phyloP scores from a whole-genome alignment of 1,139 yeast species.

The Suhomyces bribrorum region DNA sequence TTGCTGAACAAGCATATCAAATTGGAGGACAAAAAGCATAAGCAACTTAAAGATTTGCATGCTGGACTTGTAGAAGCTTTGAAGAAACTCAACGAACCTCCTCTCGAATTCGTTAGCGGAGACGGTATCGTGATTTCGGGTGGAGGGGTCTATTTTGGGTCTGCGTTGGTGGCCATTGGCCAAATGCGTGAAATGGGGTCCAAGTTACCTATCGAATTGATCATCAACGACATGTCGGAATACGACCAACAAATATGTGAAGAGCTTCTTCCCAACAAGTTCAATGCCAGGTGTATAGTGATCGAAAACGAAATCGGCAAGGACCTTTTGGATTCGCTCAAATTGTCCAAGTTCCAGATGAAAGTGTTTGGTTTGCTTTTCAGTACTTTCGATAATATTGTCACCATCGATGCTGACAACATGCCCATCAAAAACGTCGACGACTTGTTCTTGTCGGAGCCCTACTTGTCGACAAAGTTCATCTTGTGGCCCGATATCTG shows the following conservation, averaged over 20 bases:
- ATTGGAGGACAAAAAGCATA: conserved; percentile 22
- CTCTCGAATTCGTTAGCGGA: conserved; percentile 28
- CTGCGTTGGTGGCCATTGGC: conserved; percentile 32
- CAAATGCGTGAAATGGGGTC: conserved; percentile 39
- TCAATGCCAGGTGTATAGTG: conserved; percentile 35
- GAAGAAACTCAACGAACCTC: conserved; percentile 28
- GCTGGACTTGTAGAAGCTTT: conserved; percentile 27
- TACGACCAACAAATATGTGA: conserved; percentile 34
- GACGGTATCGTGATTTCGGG: conserved; percentile 40
- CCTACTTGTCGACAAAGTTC: conserved; percentile 31
- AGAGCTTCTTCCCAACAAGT: conserved; percentile 25
- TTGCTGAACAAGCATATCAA: conserved; percentile 23
- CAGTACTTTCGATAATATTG: conserved; percentile 37
- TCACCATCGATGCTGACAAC: conserved; percentile 39
- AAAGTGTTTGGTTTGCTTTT: conserved; percentile 36
- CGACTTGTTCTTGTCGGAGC: conserved; percentile 25
- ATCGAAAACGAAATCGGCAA: conserved; percentile 32
- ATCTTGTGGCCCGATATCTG: conserved; percentile 44
- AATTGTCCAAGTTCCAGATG: conserved; percentile 28
- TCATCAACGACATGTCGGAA: conserved; percentile 29
- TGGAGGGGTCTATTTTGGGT: conserved; percentile 31
- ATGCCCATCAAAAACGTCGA: conserved; percentile 38
- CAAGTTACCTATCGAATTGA: conserved; percentile 37
- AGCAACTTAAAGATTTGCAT: conserved; percentile 27
- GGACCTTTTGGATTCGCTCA: conserved; percentile 20